Evolutionary conservation across 2,329 filamentous ascomycete genomes (phyloP).

Genomic region (Triangularia verruculosa): DNA sequence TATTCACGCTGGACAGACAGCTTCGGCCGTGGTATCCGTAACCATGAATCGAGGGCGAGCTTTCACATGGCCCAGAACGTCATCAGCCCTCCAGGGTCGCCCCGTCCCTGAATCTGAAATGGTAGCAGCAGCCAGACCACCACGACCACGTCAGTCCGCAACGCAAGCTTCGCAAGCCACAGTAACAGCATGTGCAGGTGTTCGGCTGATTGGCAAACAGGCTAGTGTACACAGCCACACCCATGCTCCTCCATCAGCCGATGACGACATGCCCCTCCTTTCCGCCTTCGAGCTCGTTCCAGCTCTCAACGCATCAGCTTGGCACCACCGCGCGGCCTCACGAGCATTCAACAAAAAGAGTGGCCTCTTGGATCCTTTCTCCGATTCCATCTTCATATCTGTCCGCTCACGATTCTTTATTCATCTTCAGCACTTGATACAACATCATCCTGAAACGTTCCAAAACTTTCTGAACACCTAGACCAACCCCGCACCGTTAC

Average conservation of each 20-base stretch:
- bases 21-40: not conserved
- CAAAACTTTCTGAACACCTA: not conserved
- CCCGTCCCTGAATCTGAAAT: not conserved
- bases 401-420: not conserved
- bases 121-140: not conserved
- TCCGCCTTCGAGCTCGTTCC: slow-evolving; percentile 3
- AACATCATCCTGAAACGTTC: not conserved
- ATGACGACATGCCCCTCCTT: slow-evolving; percentile 15
- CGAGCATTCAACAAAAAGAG: not conserved
- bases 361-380: not conserved
- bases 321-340: not conserved
- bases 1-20: not conserved
- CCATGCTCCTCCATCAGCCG: slow-evolving; percentile 10
- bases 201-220: not conserved
- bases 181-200: not conserved
- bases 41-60: not conserved
- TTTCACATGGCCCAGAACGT: not conserved
- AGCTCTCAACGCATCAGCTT: slow-evolving; percentile 1
- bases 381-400: not conserved
- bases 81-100: not conserved
- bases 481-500: not conserved
- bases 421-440: not conserved
- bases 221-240: slow-evolving; percentile 13
- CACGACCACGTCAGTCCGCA: not conserved
- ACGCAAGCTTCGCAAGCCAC: not conserved